Percentiles rank a stretch among this genome's conserved stretches.
Evolutionary conservation across 176 grass and related monocot species (phyloP).

Genomic region (Aegilops speltoides): DNA sequence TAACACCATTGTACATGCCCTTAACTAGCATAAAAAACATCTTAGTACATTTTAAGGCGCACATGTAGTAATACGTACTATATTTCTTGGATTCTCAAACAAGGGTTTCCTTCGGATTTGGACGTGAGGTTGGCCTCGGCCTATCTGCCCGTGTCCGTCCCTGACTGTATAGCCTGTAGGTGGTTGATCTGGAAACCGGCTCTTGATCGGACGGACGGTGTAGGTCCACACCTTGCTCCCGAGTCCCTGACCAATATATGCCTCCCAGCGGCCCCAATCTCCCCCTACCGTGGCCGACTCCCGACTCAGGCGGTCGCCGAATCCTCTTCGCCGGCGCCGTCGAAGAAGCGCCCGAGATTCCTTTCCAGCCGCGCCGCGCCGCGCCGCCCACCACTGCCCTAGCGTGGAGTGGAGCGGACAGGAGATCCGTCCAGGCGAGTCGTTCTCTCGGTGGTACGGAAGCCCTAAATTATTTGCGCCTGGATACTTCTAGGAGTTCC

Average conservation of each 20-base stretch:
- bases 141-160: not conserved
- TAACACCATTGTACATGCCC: too few species aligned
- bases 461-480: not conserved
- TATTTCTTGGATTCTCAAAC: too few species aligned
- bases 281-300: not conserved
- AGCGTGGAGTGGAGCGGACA: not conserved
- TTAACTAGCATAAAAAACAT: too few species aligned
- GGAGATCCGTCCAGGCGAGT: not conserved
- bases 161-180: not conserved
- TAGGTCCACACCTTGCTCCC: not conserved
- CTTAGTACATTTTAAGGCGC: too few species aligned
- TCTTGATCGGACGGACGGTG: constrained; percentile 1
- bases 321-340: not conserved
- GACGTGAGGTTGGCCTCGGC: too few species aligned
- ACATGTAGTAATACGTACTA: too few species aligned
- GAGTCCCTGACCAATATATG: not conserved
- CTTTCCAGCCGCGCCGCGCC: not conserved
- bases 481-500: not conserved
- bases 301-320: not conserved
- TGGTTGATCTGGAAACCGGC: not conserved
- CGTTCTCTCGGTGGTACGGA: not conserved
- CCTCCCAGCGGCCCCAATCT: not conserved
- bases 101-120: too few species aligned
- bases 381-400: not conserved
- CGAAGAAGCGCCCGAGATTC: not conserved